Base-by-base conservation (phyloP, 2,329 filamentous ascomycete species). In the Claviceps arundinis region DNA sequence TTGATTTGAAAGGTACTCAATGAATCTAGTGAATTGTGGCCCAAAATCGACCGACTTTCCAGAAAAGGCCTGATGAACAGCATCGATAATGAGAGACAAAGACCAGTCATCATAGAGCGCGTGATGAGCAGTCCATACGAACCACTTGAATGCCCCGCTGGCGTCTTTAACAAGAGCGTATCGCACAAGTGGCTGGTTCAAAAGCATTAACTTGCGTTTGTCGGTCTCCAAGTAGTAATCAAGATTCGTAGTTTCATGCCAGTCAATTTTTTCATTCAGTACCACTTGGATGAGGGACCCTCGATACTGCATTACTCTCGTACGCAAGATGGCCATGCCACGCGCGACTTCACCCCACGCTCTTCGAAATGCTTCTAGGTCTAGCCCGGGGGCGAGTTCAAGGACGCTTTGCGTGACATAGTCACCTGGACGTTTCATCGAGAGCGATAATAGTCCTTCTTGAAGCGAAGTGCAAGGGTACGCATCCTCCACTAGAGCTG, bases 21-120 rank as follows among this genome's bases (percentile, higher is more conserved):
- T 47, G 11, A n/a, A 75, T 3, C n/a, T 9, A 3, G 48, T 17
- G 14, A 13, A 6, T 3, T 44, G 37, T 9, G 26, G 26, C 26
- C 26, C 26, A 3, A 30, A 30, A 30, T 30, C 26, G 26, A 30
- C 26, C 26, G 26, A 9, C 26, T 30, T 30, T 30, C 52, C 52
- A 0, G 40, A 52, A 30, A 53, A 55, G 1, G 40, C 48, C 65
- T 54, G 19, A 37, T 42, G 14, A 26, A 51, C 50, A 8, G 72
- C 64, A 2, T 71, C 58, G 4, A 73, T 55, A 2, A 68, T 68
- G 63, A 73, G 68, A 1, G 68, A 71, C 68, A 74, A 73, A 9
- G 74, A 55, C 55, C 54, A 56, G n/a, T 52, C 75, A 45, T 80
- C 76, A 50, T 78, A 78, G 0, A 77, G 59, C 7, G 71, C 71